Base-by-base conservation (phyloP, 441 rosid species). In the Arabidopsis lyrata region DNA sequence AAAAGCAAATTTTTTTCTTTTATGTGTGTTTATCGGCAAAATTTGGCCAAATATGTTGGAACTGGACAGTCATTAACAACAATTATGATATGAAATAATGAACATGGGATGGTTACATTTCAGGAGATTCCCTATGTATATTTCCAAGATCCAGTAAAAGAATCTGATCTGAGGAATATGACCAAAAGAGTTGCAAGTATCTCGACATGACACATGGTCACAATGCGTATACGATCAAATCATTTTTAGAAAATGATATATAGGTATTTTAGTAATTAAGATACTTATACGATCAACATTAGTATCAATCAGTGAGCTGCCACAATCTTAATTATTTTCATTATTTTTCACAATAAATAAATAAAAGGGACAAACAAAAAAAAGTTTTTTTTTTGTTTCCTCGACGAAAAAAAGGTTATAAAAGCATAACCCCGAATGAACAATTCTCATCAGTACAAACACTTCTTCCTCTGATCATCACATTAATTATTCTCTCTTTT, bases 261-360 rank as follows among this genome's bases (percentile, higher is more conserved):
- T 16, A 14, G 27, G 7, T 13, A 27, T 48, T 65, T 27, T 58
- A 10, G 11, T 42, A 38, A 36, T 59, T 49, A 41, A 13, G 8
- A 53, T 27, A 58, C 12, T 20, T 47, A 38, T 18, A 66, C 14
- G 32, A 22, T 18, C 4, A 2, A 2, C 41, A 45, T 20, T 58
- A 45, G 24, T 72, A 74, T 74, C 55, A 66, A 59, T 59, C 73
- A 35, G 41, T 50, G 78, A 67, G 73, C 78, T 74, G 78, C 55
- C 78, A 22, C 2, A 20, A 44, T 63, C 49, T 39, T 32, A 59
- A 74, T 67, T 41, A 73, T 65, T 56, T 49, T 57, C 16, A 45
- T 56, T 48, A 22, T 34, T 45, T 39, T 65, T 42, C 16, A 10
- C 16, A 20, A 29, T 8, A 66, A 15, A 4, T 60, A 18, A 6